phyloP scores from a whole-genome alignment of 495 filamentous ascomycete genomes.

The Penicillium arizonense region DNA sequence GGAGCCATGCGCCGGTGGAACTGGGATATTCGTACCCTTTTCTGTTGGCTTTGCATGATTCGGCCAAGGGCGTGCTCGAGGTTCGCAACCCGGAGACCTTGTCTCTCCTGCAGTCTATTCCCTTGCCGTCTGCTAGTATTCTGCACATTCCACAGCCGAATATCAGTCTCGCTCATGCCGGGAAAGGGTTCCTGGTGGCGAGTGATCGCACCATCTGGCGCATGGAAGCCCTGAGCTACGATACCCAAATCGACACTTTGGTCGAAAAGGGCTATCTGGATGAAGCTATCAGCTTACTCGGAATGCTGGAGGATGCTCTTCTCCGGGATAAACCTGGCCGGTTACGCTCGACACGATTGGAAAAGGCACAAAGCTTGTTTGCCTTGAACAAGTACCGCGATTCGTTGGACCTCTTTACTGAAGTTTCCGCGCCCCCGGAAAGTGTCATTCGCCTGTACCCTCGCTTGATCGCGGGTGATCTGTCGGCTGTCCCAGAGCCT shows the following conservation, averaged over 20 bases:
- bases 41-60: slow-evolving; percentile 78
- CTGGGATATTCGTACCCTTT: slow-evolving; percentile 97
- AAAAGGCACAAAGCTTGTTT: slow-evolving; percentile 86
- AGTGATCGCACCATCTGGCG: slow-evolving; percentile 92
- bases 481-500: slow-evolving; percentile 57
- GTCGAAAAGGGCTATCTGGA: slow-evolving; percentile 75
- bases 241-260: slow-evolving; percentile 84
- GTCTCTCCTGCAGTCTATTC: slow-evolving; percentile 79
- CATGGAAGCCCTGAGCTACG: slow-evolving; percentile 92
- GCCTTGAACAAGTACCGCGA: slow-evolving; percentile 77
- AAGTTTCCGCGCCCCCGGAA: slow-evolving; percentile 85
- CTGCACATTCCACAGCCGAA: slow-evolving; percentile 94
- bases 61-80: slow-evolving; percentile 82
- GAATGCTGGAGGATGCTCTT: slow-evolving; percentile 89
- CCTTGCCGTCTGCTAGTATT: slow-evolving; percentile 72
- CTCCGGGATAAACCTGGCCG: slow-evolving; percentile 78
- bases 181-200: slow-evolving; percentile 87
- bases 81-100: slow-evolving; percentile 91
- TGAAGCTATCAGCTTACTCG: slow-evolving; percentile 86
- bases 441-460: slow-evolving; percentile 86
- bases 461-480: slow-evolving; percentile 75
- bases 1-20: slow-evolving; percentile 81
- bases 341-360: slow-evolving; percentile 79
- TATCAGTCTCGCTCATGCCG: slow-evolving; percentile 87
- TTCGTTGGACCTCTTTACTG: slow-evolving; percentile 87